Base-by-base conservation (phyloP, 2,329 filamentous ascomycete genomes). In the Claviceps monticola region DNA sequence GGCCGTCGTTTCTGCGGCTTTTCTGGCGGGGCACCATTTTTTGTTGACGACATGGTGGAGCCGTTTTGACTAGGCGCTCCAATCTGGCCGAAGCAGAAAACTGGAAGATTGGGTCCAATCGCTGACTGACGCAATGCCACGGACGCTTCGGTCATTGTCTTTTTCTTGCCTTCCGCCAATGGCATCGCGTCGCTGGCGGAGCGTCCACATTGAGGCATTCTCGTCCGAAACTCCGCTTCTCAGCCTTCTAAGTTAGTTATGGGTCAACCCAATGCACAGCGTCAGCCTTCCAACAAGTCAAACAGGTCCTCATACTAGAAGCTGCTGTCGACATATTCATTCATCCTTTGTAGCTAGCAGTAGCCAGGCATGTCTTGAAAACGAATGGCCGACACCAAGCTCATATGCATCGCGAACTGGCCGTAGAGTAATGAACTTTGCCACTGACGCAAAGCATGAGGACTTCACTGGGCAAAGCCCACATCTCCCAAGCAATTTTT, bases 11-110 rank as follows among this genome's bases (percentile, higher is more conserved):
- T 43, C 21, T 43, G 19, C 41, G 11, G 41, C 41, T 23, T 23
- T 34, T 14, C 43, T 29, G 13, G 43, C 43, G 45, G 45, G 29
- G 45, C 17, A 19, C 29, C 29, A 34, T 11, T 38, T 41, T 53
- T 53, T 53, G 48, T 50, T 53, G 51, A 50, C 48, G 46, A 50
- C 37, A 38, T 41, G 41, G 51, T 50, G 51, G 51, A 44, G 51
- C 51, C 37, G 34, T 11, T 19, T 4, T 3, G 14, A 5, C 19
- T 14, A 41, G 16, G 23, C 37, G 34, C 47, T 11, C 21, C 34
- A 36, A 44, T 44, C 17, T 43, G 41, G 29, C 9, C 29, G 29
- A 11, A 11, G 29, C 29, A 34, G 3, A 11, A 34, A 34, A 34
- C 29, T 34, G 29, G 8, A 1, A 34, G 29, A 34, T 34, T 34